Percentiles rank a stretch among this genome's conserved stretches.
Evolutionary conservation across 306 rosid species (phyloP).

Genomic region (Glycyrrhiza uralensis): DNA sequence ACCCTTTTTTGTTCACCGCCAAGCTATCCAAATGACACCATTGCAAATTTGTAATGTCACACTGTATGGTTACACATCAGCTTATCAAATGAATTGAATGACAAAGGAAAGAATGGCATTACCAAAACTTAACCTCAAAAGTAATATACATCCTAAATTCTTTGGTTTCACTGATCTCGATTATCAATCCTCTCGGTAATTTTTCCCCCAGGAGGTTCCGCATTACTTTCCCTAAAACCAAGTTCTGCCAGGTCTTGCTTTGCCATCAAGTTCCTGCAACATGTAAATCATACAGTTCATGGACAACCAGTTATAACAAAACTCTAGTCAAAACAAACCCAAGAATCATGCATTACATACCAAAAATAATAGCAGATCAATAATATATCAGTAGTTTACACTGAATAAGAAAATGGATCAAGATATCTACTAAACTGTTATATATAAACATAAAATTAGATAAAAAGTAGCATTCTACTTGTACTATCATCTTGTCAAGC

Average conservation of each 20-base stretch:
- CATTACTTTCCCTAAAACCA: conserved; percentile 55
- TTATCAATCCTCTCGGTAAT: conserved; percentile 36
- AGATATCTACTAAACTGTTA: not conserved
- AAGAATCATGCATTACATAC: not conserved
- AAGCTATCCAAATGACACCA: not conserved
- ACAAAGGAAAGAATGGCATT: not conserved
- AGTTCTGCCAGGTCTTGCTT: conserved; percentile 93
- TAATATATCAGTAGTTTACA: not conserved
- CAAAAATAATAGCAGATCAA: not conserved
- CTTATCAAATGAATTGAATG: not conserved
- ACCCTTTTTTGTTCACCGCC: not conserved
- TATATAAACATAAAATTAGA: too few species aligned
- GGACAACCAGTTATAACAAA: not conserved
- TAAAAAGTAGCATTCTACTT: conserved; percentile 9
- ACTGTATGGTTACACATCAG: not conserved
- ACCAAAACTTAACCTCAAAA: conserved; percentile 13
- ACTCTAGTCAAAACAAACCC: not conserved
- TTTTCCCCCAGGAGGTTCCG: conserved; percentile 32
- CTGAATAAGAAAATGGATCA: not conserved
- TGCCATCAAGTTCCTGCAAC: conserved; percentile 94
- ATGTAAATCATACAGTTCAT: conserved; percentile 24
- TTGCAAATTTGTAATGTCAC: not conserved
- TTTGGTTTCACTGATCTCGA: conserved; percentile 7
- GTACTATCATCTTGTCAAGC: conserved; percentile 18
- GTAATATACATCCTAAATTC: not conserved